Conservation (phyloP, 2,329 filamentous ascomycete species). For the Neonectria ditissima region DNA sequence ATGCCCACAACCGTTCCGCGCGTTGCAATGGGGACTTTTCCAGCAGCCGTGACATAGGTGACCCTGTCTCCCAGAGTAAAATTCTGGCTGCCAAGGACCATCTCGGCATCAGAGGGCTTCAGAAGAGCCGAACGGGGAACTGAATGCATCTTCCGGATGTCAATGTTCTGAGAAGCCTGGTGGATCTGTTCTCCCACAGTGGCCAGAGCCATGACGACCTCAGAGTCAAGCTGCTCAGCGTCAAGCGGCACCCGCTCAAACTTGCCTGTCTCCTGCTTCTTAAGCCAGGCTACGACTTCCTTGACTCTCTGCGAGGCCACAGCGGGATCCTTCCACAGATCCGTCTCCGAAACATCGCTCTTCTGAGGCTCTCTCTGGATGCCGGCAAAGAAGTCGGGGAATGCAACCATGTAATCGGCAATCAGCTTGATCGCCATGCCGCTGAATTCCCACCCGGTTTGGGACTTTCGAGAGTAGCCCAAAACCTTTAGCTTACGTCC, state of each 20-base stretch:
- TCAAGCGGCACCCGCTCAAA: constrained; percentile 97
- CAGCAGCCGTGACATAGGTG: constrained; percentile 91
- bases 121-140: constrained; percentile 90
- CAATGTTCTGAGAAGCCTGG: constrained; percentile 62
- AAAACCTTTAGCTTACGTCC: constrained; percentile 94
- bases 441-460: constrained; percentile 96
- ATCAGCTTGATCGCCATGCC: constrained; percentile 84
- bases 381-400: constrained; percentile 94
- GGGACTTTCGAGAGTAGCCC: constrained; percentile 89
- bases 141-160: constrained; percentile 78
- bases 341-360: constrained; percentile 84
- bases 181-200: constrained; percentile 75
- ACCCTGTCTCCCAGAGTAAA: constrained; percentile 91
- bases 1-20: constrained; percentile 95
- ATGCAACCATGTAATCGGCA: constrained; percentile 89
- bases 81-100: constrained; percentile 85
- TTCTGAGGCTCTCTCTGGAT: constrained; percentile 88
- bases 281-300: constrained; percentile 94
- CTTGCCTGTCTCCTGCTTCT: constrained; percentile 88
- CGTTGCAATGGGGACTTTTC: constrained; percentile 93
- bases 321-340: constrained; percentile 82
- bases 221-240: constrained; percentile 94
- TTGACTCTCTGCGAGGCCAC: constrained; percentile 85
- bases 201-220: constrained; percentile 85
- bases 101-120: constrained; percentile 95